Conservation (phyloP, 371 early-diverging fungal genomes). For the Apophysomyces variabilis region DNA sequence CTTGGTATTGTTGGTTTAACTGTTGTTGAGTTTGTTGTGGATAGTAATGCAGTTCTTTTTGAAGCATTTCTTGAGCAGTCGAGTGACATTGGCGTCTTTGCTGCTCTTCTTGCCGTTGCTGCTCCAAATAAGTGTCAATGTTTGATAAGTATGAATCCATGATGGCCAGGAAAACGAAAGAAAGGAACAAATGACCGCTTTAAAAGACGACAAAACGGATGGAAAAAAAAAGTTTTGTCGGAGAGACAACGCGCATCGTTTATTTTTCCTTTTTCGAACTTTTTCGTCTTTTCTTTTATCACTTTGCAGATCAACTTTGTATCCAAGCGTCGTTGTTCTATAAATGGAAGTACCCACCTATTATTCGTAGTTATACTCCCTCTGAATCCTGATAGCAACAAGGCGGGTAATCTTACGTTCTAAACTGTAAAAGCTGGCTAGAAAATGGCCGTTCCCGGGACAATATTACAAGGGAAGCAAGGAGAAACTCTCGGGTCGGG, state of each 20-base stretch:
- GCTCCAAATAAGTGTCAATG: constrained; percentile 16
- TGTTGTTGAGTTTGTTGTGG: not conserved
- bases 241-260: too few species aligned
- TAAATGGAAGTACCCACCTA: too few species aligned
- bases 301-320: too few species aligned
- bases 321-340: too few species aligned
- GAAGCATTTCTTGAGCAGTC: not conserved
- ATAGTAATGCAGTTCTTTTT: not conserved
- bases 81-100: constrained; percentile 6
- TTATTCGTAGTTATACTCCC: too few species aligned
- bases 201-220: not conserved
- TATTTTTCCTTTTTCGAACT: too few species aligned
- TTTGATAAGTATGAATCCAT: constrained; percentile 16
- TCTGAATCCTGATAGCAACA: too few species aligned
- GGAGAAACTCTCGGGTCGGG: not conserved
- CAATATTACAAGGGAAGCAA: not conserved
- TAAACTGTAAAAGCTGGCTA: too few species aligned
- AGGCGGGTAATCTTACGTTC: too few species aligned
- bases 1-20: too few species aligned
- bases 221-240: not conserved
- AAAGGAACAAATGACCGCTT: not conserved
- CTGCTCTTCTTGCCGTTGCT: constrained; percentile 1
- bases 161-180: constrained; percentile 4
- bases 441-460: too few species aligned
- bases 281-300: too few species aligned